phyloP scores from a whole-genome alignment of 805 yeast species.

The Ogataea methylovora region DNA sequence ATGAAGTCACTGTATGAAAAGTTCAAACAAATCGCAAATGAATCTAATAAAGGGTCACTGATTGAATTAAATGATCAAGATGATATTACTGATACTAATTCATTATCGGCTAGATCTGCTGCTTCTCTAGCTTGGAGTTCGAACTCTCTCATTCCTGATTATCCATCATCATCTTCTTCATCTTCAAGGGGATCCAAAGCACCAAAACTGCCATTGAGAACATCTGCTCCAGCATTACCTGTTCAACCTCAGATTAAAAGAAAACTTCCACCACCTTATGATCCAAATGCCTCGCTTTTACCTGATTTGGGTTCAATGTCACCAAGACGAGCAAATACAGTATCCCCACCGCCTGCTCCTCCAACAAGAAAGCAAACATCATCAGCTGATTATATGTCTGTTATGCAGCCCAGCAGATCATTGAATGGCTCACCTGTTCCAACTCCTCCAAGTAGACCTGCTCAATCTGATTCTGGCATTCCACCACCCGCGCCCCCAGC shows the following conservation, averaged over 20 bases:
- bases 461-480: too few species aligned
- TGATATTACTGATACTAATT: slow-evolving; percentile 4
- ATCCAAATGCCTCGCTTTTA: background rate
- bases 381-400: slow-evolving; percentile 9
- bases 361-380: slow-evolving; percentile 8
- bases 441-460: slow-evolving; percentile 22
- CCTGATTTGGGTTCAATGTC: too few species aligned
- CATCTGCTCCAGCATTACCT: slow-evolving; percentile 7
- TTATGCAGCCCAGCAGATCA: slow-evolving; percentile 25
- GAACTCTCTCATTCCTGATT: background rate
- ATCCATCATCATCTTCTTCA: slow-evolving; percentile 9
- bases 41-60: slow-evolving; percentile 9
- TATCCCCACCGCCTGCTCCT: slow-evolving; percentile 7
- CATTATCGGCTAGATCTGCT: background rate
- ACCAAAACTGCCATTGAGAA: slow-evolving; percentile 16
- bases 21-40: slow-evolving; percentile 31
- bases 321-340: background rate
- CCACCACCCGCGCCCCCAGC: slow-evolving; percentile 26
- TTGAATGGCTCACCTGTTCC: slow-evolving; percentile 29
- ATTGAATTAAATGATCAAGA: slow-evolving; percentile 24
- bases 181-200: slow-evolving; percentile 12
- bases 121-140: too few species aligned
- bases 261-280: slow-evolving; percentile 6
- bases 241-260: slow-evolving; percentile 8
- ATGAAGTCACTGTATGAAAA: slow-evolving; percentile 52